A percentile compares a stretch with the other conserved stretches of the same genome.
These are phyloP conservation scores for Tinospora cordifolia DNA, from an alignment of 164 flowering plant species.

Conservation along the genomic window DNA sequence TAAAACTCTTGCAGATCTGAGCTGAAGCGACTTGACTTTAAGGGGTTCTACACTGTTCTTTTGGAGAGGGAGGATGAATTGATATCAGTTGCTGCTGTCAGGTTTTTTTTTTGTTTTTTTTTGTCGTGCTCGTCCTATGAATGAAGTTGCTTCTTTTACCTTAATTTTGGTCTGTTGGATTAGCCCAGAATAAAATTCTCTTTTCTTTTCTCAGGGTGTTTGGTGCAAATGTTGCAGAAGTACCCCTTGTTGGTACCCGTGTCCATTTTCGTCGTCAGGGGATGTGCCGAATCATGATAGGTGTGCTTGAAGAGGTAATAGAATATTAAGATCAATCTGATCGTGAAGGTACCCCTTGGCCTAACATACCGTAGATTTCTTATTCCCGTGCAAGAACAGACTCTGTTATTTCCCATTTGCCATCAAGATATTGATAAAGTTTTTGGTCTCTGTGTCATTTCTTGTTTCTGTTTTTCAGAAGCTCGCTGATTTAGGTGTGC, in stretches of 20 bases:
- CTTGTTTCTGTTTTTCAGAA: constrained; percentile 31
- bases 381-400: too few species aligned
- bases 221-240: constrained; percentile 81
- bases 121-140: neutral
- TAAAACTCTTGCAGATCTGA: constrained; percentile 45
- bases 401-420: too few species aligned
- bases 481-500: constrained; percentile 63
- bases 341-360: too few species aligned
- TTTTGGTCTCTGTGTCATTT: neutral
- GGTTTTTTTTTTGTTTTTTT: constrained; percentile 30
- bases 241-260: constrained; percentile 85
- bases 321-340: too few species aligned
- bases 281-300: constrained; percentile 79
- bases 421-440: too few species aligned
- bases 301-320: constrained; percentile 69
- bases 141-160: neutral
- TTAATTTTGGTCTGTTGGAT: too few species aligned
- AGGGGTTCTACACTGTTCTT: constrained; percentile 74
- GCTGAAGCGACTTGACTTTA: constrained; percentile 68
- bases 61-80: constrained; percentile 72
- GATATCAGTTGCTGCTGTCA: constrained; percentile 61
- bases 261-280: constrained; percentile 73
- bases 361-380: too few species aligned
- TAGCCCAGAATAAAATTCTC: too few species aligned
- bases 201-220: constrained; percentile 37